These are phyloP conservation scores for Furcasterigmium furcatum DNA, from an alignment of 2,329 filamentous ascomycete genomes.

Conservation along the genomic window DNA sequence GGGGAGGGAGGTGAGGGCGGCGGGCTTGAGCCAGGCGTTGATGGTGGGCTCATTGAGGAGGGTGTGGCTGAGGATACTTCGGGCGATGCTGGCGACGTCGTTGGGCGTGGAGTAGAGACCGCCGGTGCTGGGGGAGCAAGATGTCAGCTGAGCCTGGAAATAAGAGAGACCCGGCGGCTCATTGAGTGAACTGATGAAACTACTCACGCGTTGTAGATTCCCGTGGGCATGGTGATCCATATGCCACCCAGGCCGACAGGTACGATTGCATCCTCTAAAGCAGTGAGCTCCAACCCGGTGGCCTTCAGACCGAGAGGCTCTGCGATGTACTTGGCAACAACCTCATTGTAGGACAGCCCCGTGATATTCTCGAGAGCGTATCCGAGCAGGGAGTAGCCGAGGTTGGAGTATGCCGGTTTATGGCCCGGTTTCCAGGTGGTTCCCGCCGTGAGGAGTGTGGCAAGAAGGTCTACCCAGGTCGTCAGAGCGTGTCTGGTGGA, in stretches of 20 bases:
- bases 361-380: conserved; percentile 15
- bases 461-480: too few relatives aligned
- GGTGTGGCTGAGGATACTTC: conserved; percentile 35
- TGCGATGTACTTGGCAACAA: conserved; percentile 35
- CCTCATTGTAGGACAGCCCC: conserved; percentile 8
- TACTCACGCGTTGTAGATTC: too few relatives aligned
- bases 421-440: conserved; percentile 12
- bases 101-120: conserved; percentile 36
- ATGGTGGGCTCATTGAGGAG: conserved; percentile 33
- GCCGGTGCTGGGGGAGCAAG: conserved; percentile 26
- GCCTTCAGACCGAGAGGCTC: conserved; percentile 35
- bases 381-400: conserved; percentile 13
- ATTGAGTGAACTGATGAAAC: too few relatives aligned
- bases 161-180: too few relatives aligned
- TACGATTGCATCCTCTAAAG: conserved; percentile 21
- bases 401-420: conserved; percentile 16
- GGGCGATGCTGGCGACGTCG: conserved; percentile 37
- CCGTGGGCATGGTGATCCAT: conserved; percentile 30
- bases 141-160: conserved; percentile 15
- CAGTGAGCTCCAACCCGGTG: conserved; percentile 31
- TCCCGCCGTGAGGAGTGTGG: too few relatives aligned
- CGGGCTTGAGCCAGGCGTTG: conserved; percentile 41
- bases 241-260: conserved; percentile 27
- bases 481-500: too few relatives aligned
- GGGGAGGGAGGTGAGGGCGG: conserved; percentile 29